Conservation (phyloP, 331 rosid species). For the Telfairia occidentalis region DNA sequence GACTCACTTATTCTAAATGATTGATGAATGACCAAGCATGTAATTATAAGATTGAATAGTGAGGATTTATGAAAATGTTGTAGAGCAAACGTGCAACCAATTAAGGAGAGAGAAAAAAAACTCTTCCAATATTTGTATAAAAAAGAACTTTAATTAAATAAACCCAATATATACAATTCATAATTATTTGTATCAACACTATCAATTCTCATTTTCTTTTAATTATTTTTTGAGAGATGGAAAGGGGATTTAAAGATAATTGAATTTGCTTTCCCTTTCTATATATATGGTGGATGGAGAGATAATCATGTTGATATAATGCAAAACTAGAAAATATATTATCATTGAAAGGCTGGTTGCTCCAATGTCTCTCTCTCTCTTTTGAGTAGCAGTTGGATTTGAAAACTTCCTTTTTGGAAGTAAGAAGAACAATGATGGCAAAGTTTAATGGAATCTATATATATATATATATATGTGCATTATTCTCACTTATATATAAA, state of each 20-base stretch:
- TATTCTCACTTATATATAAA: background rate
- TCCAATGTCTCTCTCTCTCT: background rate
- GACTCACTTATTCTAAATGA: background rate
- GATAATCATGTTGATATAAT: slow-evolving; percentile 1
- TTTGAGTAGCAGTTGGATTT: background rate
- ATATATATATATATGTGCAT: background rate
- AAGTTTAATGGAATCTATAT: background rate
- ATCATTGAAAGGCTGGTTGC: background rate
- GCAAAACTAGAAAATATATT: background rate
- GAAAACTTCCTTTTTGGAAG: slow-evolving; percentile 2
- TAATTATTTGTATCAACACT: background rate
- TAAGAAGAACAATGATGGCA: background rate
- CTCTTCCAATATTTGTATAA: background rate
- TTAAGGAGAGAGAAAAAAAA: background rate
- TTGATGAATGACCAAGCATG: background rate
- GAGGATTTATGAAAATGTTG: no score
- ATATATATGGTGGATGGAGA: background rate
- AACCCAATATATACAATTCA: background rate
- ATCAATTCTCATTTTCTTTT: background rate
- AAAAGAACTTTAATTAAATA: background rate
- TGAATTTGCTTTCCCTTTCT: background rate
- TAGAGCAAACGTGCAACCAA: background rate
- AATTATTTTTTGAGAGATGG: background rate
- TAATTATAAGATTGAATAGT: background rate
- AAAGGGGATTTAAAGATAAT: no score